Conservation (phyloP, 192 early-diverging fungal species). For the Coemansia sp. region DNA sequence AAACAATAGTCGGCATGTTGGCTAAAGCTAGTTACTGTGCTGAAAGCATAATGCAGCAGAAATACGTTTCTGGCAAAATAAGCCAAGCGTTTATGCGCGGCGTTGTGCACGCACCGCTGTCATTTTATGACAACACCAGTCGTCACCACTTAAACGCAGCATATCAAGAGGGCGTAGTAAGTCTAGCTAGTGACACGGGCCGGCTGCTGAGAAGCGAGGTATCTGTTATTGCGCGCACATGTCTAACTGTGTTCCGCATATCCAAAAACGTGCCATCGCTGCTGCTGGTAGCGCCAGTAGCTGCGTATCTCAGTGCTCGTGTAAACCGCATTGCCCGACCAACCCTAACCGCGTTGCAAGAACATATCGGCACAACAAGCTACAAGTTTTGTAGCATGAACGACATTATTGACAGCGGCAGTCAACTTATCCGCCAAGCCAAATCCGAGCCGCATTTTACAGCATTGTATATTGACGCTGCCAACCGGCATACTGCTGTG, state of each 20-base stretch:
- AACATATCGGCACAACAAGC: background rate
- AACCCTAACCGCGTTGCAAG: background rate
- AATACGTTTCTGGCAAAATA: slow-evolving; percentile 14
- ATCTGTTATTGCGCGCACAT: slow-evolving; percentile 1
- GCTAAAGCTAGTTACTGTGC: background rate
- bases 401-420: slow-evolving; percentile 52
- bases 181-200: slow-evolving; percentile 11
- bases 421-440: slow-evolving; percentile 64
- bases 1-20: background rate
- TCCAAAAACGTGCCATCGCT: slow-evolving; percentile 17
- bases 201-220: slow-evolving; percentile 18
- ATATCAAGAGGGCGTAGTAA: slow-evolving; percentile 13
- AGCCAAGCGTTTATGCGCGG: slow-evolving; percentile 18
- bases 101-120: slow-evolving; percentile 33
- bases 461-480: slow-evolving; percentile 44
- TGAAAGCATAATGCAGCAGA: slow-evolving; percentile 3
- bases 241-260: slow-evolving; percentile 23
- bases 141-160: slow-evolving; percentile 13
- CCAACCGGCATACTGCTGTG: slow-evolving; percentile 60
- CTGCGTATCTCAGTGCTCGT: slow-evolving; percentile 10
- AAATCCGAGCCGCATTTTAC: slow-evolving; percentile 57
- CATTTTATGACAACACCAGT: slow-evolving; percentile 33
- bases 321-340: background rate
- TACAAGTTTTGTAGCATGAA: background rate
- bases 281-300: slow-evolving; percentile 18